Percentiles rank a stretch among this genome's conserved stretches.
These are phyloP conservation scores for Kuraishia borneana DNA, from an alignment of 805 yeast genomes.

Conservation along the genomic window DNA sequence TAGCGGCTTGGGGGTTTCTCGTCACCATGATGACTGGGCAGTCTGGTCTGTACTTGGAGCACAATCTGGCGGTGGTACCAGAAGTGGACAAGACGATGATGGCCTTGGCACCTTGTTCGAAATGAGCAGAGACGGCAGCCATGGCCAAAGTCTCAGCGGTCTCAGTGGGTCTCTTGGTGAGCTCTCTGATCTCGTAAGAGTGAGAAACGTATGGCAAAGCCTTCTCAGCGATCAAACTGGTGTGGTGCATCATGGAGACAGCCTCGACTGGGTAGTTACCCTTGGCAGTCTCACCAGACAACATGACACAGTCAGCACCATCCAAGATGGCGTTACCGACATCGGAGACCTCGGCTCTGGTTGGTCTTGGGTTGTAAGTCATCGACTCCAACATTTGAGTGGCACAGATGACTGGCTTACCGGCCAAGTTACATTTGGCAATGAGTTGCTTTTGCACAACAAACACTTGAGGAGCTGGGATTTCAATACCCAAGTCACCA, in stretches of 20 bases:
- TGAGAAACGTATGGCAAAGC: constrained; percentile 79
- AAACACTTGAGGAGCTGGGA: constrained; percentile 97
- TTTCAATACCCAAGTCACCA: constrained; percentile 99
- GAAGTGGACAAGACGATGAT: constrained; percentile 92
- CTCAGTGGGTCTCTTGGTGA: constrained; percentile 80
- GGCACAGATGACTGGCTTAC: constrained; percentile 99
- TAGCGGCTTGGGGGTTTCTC: constrained; percentile 86
- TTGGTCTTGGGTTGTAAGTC: constrained; percentile 99
- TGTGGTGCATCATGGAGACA: constrained; percentile 97
- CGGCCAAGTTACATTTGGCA: constrained; percentile 98
- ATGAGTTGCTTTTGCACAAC: constrained; percentile 98
- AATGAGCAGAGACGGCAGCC: constrained; percentile 93
- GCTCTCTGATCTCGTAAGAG: constrained; percentile 79
- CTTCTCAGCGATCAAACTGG: constrained; percentile 91
- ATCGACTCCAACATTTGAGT: constrained; percentile 99
- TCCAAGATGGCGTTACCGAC: constrained; percentile 98
- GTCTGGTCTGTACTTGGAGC: constrained; percentile 95
- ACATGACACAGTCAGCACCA: constrained; percentile 99
- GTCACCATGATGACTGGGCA: constrained; percentile 98
- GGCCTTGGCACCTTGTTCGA: constrained; percentile 95
- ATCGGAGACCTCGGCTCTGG: constrained; percentile 98
- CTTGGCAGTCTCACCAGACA: constrained; percentile 99
- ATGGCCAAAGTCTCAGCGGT: constrained; percentile 96
- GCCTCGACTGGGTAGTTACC: constrained; percentile 98
- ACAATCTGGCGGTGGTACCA: constrained; percentile 91